Base-by-base conservation (phyloP, 768 basidiomycete species). In the Pluteus cervinus region DNA sequence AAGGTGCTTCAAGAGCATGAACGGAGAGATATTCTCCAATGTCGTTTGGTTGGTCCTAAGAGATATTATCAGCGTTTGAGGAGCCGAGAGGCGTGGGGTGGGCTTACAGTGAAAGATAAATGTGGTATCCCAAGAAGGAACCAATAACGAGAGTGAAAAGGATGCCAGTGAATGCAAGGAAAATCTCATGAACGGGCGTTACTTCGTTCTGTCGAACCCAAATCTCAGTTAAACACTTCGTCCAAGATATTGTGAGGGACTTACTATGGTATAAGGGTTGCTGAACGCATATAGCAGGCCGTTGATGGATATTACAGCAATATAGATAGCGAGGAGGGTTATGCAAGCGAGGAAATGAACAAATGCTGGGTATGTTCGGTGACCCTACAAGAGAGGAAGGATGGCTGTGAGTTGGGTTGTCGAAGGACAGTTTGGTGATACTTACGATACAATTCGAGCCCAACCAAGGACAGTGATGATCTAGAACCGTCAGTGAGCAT, bases 381-480 rank as follows among this genome's bases (percentile, higher is more conserved):
- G 76, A 3, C 87, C 87, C 86, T 89, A 49, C 24, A 43, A 12
- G 25, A 32, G 22, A 23, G 44, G 33, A 42, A 35, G 29, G 31
- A 25, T 7, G 18, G 25, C 15, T 4, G 30, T 17, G 17, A 24
- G n/a, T 15, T 8, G 8, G 24, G 36, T 10, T 21, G 10, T 7
- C 5, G 21, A 17, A 16, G 24, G 18, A 4, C 29, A 32, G 5
- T 18, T 8, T 25, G 16, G 17, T 12, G n/a, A 14, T 20, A 61
- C 81, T 55, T 54, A 86, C 86, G 41, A 91, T 73, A 56, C 87
- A 91, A 53, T 69, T 81, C 31, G 69, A 61, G 24, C 79, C 87
- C 16, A 90, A 61, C 87, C 87, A 91, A 5, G 81, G 83, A 52
- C 87, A 91, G 50, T 91, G 88, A 50, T 90, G 88, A 55, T 91